These are phyloP conservation scores for Populus deltoides DNA, from an alignment of 345 rosid species.

Conservation along the genomic window DNA sequence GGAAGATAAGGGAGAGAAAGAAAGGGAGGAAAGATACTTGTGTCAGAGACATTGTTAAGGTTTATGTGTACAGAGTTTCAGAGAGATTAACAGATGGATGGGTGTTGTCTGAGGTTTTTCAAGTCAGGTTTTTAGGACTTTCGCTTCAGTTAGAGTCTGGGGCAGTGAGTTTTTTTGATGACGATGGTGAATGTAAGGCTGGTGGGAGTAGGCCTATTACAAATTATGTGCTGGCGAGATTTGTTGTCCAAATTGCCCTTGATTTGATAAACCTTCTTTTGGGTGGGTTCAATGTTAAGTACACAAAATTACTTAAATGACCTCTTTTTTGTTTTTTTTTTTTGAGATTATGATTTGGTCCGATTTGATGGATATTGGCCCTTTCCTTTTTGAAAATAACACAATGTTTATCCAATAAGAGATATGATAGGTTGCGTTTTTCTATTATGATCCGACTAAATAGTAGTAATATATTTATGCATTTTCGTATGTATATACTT, in stretches of 20 bases:
- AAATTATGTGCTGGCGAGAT: constrained; percentile 4
- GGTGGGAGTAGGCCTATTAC: neutral
- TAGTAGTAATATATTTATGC: neutral
- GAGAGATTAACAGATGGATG: neutral
- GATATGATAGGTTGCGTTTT: too few species aligned
- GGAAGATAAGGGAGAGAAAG: constrained; percentile 20
- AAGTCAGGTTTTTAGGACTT: neutral
- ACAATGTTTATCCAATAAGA: neutral
- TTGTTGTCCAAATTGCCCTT: neutral
- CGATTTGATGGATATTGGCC: neutral
- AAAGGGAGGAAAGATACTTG: constrained; percentile 22
- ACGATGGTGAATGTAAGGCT: constrained; percentile 2
- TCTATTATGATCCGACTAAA: too few species aligned
- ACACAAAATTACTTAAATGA: neutral
- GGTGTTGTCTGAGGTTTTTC: neutral
- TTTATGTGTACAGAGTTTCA: neutral
- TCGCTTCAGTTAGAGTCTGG: neutral
- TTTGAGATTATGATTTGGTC: neutral
- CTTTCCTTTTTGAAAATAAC: neutral
- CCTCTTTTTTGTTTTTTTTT: neutral
- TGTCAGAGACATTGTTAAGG: constrained; percentile 27
- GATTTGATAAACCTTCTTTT: neutral
- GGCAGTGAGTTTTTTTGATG: neutral
- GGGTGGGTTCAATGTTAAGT: neutral
- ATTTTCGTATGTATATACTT: too few species aligned